Conservation (phyloP, 176 grass and related monocot species). For the Ensete glaucum region DNA sequence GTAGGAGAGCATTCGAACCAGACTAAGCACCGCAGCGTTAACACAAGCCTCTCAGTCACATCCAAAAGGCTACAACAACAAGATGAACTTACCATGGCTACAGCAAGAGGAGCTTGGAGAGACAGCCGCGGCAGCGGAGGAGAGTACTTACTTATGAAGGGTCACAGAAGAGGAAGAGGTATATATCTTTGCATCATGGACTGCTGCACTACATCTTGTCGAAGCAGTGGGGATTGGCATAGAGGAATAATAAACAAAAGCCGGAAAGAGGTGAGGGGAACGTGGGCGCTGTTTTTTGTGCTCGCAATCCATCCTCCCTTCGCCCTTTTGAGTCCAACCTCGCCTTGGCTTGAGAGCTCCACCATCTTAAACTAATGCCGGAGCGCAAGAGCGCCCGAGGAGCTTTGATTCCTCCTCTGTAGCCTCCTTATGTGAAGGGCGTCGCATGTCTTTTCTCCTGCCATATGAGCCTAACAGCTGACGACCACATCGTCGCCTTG, state of each 20-base stretch:
- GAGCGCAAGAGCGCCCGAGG: constrained; percentile 29
- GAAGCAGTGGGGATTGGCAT: not conserved
- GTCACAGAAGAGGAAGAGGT: not conserved
- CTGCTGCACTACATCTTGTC: not conserved
- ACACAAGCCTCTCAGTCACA: not conserved
- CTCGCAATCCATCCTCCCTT: constrained; percentile 58
- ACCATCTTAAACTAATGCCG: constrained; percentile 37
- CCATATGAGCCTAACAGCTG: not conserved
- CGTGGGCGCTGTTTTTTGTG: constrained; percentile 99
- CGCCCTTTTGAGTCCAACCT: constrained; percentile 33
- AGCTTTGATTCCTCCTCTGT: constrained; percentile 56
- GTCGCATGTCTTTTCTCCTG: not conserved
- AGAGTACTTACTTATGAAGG: not conserved
- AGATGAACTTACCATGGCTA: constrained; percentile 13
- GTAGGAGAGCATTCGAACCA: not conserved
- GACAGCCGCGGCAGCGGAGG: not conserved
- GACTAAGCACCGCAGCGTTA: not conserved
- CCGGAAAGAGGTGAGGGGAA: constrained; percentile 56
- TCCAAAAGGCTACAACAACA: not conserved
- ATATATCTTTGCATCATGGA: not conserved
- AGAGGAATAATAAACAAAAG: not conserved
- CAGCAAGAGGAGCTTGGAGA: constrained; percentile 1
- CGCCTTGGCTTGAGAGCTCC: constrained; percentile 50
- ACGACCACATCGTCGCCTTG: no score
- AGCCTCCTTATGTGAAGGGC: not conserved